Base-by-base conservation (phyloP, 768 basidiomycete genomes). In the Hygrophoropsis aurantiaca region DNA sequence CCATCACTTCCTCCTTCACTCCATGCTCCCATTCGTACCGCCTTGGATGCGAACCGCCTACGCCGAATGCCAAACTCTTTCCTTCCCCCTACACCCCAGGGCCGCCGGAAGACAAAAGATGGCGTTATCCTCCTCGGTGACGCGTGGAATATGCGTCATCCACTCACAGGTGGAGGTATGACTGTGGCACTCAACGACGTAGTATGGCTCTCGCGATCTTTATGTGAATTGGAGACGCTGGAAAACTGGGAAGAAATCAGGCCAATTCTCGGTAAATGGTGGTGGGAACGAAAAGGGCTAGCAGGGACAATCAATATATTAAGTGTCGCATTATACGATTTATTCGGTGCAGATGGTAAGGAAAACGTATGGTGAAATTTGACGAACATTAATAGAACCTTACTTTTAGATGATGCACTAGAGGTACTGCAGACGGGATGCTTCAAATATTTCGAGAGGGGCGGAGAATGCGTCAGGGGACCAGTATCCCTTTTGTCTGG, bases 71-170 rank as follows among this genome's bases (percentile, higher is more conserved):
- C 97, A 25, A 98, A 97, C 64, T 88, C 90, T 0, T 97, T 90
- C 74, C 77, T 99, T 2, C 90, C 97, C 0, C 70, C 94, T 1
- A 73, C 85, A 3, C 72, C 82, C 49, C 94, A 95, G 60, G 70
- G 74, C 9, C 68, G 69, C 15, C 56, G 51, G 52, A 65, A 56
- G 46, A 68, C 62, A 5, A 86, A 81, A 52, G 77, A 83, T 40
- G 90, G 91, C 20, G 82, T 82, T 9, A 70, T 99, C 48, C 81
- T 98, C 51, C 74, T 97, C 26, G 97, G 97, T 2, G 97, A 98
- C 62, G 84, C 95, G 2, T 95, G 92, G 87, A 99, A 98, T 63
- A 98, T 98, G 94, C 89, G 97, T 0, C 97, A 99, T 66, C 97
- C 97, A 2, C 77, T 99, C 18, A 99, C 97, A 0, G 97, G 97